These are phyloP conservation scores for Gastrolobium bilobum DNA, from an alignment of 306 rosid genomes.

Conservation along the genomic window DNA sequence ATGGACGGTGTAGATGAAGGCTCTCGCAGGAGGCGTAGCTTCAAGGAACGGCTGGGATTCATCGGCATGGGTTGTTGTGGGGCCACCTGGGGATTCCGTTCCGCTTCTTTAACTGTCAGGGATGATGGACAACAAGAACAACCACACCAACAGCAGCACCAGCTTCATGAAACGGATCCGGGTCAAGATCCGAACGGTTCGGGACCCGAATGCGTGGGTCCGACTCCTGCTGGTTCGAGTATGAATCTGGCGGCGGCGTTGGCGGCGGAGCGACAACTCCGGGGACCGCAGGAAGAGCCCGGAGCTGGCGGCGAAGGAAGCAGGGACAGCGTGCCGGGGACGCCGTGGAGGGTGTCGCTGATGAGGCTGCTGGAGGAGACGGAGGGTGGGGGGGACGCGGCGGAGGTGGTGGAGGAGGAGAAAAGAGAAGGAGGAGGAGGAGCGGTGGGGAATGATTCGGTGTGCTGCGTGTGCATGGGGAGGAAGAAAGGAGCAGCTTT, in stretches of 20 bases:
- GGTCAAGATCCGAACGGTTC: constrained; percentile 41
- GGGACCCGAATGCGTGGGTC: constrained; percentile 53
- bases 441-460: constrained; percentile 58
- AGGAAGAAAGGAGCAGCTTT: constrained; percentile 90
- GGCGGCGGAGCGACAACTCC: constrained; percentile 78
- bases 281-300: constrained; percentile 55
- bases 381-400: constrained; percentile 54
- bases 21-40: constrained; percentile 59
- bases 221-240: constrained; percentile 54
- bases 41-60: constrained; percentile 83
- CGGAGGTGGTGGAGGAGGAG: constrained; percentile 12
- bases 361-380: constrained; percentile 83
- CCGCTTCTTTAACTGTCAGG: constrained; percentile 38
- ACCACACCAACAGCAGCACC: constrained; percentile 6
- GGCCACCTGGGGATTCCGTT: constrained; percentile 67
- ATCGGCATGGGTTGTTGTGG: constrained; percentile 83
- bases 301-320: constrained; percentile 24
- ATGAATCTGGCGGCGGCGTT: constrained; percentile 90
- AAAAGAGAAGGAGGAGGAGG: constrained; percentile 33
- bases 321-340: constrained; percentile 51
- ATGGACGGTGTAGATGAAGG: constrained; percentile 68
- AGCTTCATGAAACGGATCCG: constrained; percentile 28
- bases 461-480: constrained; percentile 99
- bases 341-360: constrained; percentile 85
- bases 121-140: constrained; percentile 46